phyloP scores from a whole-genome alignment of 192 early-diverging fungal genomes.

The Kappamyces sp. region DNA sequence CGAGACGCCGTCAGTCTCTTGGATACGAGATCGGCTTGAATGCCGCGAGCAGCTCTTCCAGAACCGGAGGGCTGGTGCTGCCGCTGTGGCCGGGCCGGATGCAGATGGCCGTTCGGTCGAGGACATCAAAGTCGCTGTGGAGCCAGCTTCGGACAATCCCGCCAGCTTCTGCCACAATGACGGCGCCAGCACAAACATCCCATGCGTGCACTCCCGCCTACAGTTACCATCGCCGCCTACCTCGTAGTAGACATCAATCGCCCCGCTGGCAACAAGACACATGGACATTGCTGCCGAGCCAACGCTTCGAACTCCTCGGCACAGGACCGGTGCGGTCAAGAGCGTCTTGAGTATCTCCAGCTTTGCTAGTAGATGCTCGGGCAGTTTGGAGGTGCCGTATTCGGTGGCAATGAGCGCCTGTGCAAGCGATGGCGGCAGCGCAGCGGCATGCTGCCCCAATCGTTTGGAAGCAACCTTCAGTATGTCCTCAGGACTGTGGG shows the following conservation, averaged over 20 bases:
- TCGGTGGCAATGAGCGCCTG: slow-evolving; percentile 77
- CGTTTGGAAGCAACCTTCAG: slow-evolving; percentile 8
- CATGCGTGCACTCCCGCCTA: slow-evolving; percentile 55
- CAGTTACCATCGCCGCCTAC: slow-evolving; percentile 15
- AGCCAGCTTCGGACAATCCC: slow-evolving; percentile 62
- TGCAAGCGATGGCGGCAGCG: slow-evolving; percentile 52
- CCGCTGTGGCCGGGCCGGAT: too few species aligned
- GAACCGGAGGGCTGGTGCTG: too few species aligned
- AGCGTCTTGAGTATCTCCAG: slow-evolving; percentile 62
- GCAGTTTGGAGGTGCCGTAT: slow-evolving; percentile 67
- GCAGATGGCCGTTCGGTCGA: too few species aligned
- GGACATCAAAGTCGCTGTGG: not conserved
- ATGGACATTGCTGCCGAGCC: slow-evolving; percentile 78
- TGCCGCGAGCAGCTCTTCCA: too few species aligned
- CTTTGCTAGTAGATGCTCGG: slow-evolving; percentile 57
- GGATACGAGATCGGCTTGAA: too few species aligned
- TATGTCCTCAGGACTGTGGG: slow-evolving; percentile 10
- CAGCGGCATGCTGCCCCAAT: slow-evolving; percentile 53
- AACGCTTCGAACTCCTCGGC: slow-evolving; percentile 67
- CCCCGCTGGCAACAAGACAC: slow-evolving; percentile 74
- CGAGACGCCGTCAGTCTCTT: too few species aligned
- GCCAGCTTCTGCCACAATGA: slow-evolving; percentile 80
- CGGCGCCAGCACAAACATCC: slow-evolving; percentile 86
- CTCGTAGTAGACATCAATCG: slow-evolving; percentile 89
- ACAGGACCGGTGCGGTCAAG: slow-evolving; percentile 46